Percentiles rank a stretch among this genome's conserved stretches.
Conservation (phyloP, 768 basidiomycete genomes). For the Cyclocybe aegerita region DNA sequence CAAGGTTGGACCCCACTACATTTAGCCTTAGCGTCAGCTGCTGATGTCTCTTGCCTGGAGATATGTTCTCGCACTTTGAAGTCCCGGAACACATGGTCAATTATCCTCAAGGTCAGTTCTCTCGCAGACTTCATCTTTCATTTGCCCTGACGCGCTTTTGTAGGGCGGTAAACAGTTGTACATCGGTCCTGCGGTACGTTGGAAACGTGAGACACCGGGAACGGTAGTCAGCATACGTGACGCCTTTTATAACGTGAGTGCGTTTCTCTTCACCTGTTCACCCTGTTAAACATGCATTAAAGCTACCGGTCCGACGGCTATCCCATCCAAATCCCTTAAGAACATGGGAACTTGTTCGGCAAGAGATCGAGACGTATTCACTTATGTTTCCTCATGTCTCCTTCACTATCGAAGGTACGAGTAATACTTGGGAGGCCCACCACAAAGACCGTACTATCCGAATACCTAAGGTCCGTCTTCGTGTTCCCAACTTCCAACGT, state of each 20-base stretch:
- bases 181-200: slow-evolving; percentile 69
- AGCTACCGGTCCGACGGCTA: slow-evolving; percentile 81
- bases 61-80: slow-evolving; percentile 72
- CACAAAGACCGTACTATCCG: slow-evolving; percentile 49
- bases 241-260: slow-evolving; percentile 79
- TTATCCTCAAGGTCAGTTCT: slow-evolving; percentile 68
- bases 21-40: slow-evolving; percentile 81
- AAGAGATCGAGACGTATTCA: slow-evolving; percentile 71
- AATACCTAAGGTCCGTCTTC: slow-evolving; percentile 61
- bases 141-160: neutral
- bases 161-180: slow-evolving; percentile 72
- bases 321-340: slow-evolving; percentile 62
- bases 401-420: slow-evolving; percentile 65
- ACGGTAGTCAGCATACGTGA: slow-evolving; percentile 86
- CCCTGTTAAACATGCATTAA: slow-evolving; percentile 2
- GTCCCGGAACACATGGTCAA: slow-evolving; percentile 68
- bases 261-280: neutral
- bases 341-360: slow-evolving; percentile 66
- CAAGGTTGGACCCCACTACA: neutral
- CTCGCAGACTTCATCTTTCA: neutral
- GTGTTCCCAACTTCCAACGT: neutral
- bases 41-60: slow-evolving; percentile 77
- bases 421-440: slow-evolving; percentile 32
- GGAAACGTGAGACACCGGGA: slow-evolving; percentile 71
- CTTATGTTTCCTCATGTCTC: slow-evolving; percentile 69